These are phyloP conservation scores for Pythium sp. DNA, from an alignment of 352 stramenopile genomes.

Conservation along the genomic window DNA sequence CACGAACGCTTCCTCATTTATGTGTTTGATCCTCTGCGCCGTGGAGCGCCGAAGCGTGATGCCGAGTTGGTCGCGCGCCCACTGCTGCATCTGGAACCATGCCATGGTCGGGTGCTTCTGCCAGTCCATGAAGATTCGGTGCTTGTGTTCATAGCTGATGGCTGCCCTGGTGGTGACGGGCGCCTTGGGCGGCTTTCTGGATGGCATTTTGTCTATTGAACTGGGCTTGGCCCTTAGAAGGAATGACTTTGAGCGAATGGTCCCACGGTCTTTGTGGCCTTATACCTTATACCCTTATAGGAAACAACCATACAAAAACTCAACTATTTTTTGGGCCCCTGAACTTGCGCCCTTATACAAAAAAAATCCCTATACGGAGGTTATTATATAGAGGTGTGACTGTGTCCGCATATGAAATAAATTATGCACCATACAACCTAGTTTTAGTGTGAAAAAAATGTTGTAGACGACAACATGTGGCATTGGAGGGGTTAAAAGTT, in stretches of 20 bases:
- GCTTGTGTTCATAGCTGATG: conserved; percentile 6
- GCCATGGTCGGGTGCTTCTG: conserved; percentile 3
- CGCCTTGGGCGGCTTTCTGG: background rate
- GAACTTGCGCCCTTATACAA: conserved; percentile 1
- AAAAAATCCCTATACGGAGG: background rate
- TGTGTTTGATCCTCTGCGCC: conserved; percentile 2
- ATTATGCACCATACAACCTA: no score
- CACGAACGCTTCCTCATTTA: conserved; percentile 1
- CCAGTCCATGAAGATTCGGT: conserved; percentile 1
- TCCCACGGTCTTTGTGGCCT: background rate
- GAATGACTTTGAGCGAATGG: background rate
- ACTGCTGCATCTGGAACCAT: conserved; percentile 1
- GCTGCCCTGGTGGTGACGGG: background rate
- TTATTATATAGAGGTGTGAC: conserved; percentile 6
- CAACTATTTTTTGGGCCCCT: conserved; percentile 2
- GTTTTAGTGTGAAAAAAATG: no score
- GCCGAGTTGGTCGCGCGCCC: background rate
- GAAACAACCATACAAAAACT: conserved; percentile 3
- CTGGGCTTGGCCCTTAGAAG: background rate
- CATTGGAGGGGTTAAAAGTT: no score
- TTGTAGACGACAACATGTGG: no score
- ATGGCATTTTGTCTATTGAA: conserved; percentile 3
- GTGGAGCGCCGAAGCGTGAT: conserved; percentile 1
- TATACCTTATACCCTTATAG: conserved; percentile 8
- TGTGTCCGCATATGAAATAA: no score